Conservation (phyloP, 2,329 filamentous ascomycete species). For the Ceratocystis huliohia region DNA sequence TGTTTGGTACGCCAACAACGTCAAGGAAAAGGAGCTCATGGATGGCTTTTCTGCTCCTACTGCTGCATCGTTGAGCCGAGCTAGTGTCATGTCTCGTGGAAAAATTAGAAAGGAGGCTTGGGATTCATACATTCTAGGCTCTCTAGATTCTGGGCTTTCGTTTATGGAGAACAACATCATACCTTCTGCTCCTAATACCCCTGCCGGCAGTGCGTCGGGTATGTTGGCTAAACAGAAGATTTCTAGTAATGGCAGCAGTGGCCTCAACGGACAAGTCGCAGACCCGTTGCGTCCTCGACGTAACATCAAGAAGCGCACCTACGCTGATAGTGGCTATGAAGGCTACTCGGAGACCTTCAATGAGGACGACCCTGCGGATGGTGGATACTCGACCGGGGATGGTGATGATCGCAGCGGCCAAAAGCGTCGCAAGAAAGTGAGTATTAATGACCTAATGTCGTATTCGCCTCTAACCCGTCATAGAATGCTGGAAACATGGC, state of each 20-base stretch:
- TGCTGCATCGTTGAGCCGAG: slow-evolving; percentile 35
- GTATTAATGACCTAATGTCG: slow-evolving; percentile 24
- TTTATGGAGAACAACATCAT: slow-evolving; percentile 12
- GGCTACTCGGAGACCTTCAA: slow-evolving; percentile 61
- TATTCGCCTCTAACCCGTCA: slow-evolving; percentile 32
- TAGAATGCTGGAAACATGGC: slow-evolving; percentile 38
- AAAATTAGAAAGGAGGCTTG: slow-evolving; percentile 22
- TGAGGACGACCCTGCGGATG: slow-evolving; percentile 52
- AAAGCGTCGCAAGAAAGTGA: slow-evolving; percentile 55
- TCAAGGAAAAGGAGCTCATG: slow-evolving; percentile 42
- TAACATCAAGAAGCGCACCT: slow-evolving; percentile 59
- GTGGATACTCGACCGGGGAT: slow-evolving; percentile 59
- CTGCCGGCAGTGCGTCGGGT: slow-evolving; percentile 11
- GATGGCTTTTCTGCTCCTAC: slow-evolving; percentile 39
- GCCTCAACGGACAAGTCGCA: slow-evolving; percentile 4
- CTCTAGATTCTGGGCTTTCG: slow-evolving; percentile 11
- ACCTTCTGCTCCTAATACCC: slow-evolving; percentile 15
- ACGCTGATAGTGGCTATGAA: slow-evolving; percentile 61
- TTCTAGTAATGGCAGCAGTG: background rate
- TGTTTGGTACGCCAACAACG: slow-evolving; percentile 43
- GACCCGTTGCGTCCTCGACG: slow-evolving; percentile 48
- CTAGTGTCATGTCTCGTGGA: slow-evolving; percentile 46
- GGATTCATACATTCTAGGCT: slow-evolving; percentile 22
- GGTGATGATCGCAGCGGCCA: slow-evolving; percentile 47
- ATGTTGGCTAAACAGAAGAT: slow-evolving; percentile 1